Base-by-base conservation (phyloP, 768 basidiomycete genomes). In the Russula lepida region DNA sequence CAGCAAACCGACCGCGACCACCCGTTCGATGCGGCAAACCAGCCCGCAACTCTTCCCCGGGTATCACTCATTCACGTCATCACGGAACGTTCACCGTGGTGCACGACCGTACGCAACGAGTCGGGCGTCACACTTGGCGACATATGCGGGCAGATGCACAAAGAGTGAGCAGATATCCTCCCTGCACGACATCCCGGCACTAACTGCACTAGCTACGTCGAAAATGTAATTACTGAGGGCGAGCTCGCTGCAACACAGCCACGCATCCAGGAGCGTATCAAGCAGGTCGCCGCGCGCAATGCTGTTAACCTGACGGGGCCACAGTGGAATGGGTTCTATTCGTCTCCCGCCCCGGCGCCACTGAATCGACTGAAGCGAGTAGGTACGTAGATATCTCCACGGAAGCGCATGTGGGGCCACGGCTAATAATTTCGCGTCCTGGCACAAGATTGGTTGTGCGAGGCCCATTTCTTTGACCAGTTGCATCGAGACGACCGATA, bases 101-200 rank as follows among this genome's bases (percentile, higher is more conserved):
- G 86, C 69, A 88, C 86, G 7, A 83, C 83, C 58, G 78, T 89
- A 53, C 82, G 78, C 71, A 91, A 86, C 68, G 81, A 84, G 17
- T 72, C 74, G 0, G 90, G 90, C 0, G 88, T 93, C 19, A 91
- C 89, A 2, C 78, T 88, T 63, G 80, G 79, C 19, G 89, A 93
- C 69, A 78, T 92, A n/a, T 88, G 84, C 67, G 76, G 77, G 4
- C 72, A 78, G n/a, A 73, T 92, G 48, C 89, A 81, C 77, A 84
- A 83, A 71, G 89, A 92, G 91, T 92, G 62, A 37, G 86, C 41
- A 19, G 37, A 27, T 39, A 11, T 3, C 33, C n/a, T n/a, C 7
- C 23, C 3, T 3, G 30, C 77, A 11, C 28, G 33, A 25, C 3
- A 25, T 41, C 21, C 13, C 37, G 27, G 12, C 53, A 25, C 47